phyloP scores from a whole-genome alignment of 169 alveolate genomes.

The Plasmodium vinckei region DNA sequence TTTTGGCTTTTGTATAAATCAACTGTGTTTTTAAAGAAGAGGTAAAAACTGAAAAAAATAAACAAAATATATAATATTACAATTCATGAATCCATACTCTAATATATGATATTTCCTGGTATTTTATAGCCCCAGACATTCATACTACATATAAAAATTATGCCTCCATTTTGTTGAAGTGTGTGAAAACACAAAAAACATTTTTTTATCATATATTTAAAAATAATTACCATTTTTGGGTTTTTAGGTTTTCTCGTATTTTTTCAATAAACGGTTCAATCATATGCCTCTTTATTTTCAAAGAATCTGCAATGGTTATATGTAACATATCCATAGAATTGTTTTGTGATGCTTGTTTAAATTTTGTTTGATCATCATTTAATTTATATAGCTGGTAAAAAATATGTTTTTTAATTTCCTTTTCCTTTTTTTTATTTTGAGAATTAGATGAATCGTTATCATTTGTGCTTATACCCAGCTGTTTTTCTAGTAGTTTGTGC shows the following conservation, averaged over 20 bases:
- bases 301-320: slow-evolving; percentile 45
- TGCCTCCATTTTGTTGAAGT: too few relatives aligned
- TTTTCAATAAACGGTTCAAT: slow-evolving; percentile 32
- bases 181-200: too few relatives aligned
- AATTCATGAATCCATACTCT: too few relatives aligned
- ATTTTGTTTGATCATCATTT: slow-evolving; percentile 2
- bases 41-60: slow-evolving; percentile 31
- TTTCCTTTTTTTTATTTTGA: not conserved
- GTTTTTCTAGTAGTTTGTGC: slow-evolving; percentile 37
- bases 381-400: slow-evolving; percentile 46
- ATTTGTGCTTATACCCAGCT: not conserved
- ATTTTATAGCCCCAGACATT: too few relatives aligned
- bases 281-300: slow-evolving; percentile 59
- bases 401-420: slow-evolving; percentile 29
- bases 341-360: not conserved
- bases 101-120: too few relatives aligned
- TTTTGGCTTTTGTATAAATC: slow-evolving; percentile 67
- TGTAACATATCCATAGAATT: slow-evolving; percentile 18
- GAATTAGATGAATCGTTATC: not conserved
- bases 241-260: slow-evolving; percentile 38
- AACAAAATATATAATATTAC: not conserved
- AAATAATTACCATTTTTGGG: slow-evolving; percentile 32
- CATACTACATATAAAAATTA: too few relatives aligned
- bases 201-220: too few relatives aligned
- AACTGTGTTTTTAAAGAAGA: slow-evolving; percentile 25